A percentile compares a stretch with the other conserved stretches of the same genome.
These are phyloP conservation scores for Xylaria sp. DNA, from an alignment of 2,329 filamentous ascomycete genomes.

Conservation along the genomic window DNA sequence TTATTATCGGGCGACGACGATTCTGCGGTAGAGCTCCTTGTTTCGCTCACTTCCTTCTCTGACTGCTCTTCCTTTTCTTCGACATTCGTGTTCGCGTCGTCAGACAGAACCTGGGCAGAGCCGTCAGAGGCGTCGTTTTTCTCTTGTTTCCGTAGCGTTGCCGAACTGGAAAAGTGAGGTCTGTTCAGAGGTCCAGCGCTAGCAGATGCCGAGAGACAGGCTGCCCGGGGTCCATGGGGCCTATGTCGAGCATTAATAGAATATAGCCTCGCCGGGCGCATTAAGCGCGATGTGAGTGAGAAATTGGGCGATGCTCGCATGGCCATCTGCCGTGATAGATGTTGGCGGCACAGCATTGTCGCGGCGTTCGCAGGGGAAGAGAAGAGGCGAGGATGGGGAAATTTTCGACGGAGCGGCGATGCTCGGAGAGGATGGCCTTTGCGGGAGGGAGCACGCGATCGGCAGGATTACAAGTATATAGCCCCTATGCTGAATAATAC, in stretches of 20 bases:
- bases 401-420: constrained; percentile 37
- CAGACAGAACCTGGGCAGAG: constrained; percentile 60
- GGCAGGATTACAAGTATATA: constrained; percentile 5
- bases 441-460: constrained; percentile 7
- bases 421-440: constrained; percentile 23
- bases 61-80: constrained; percentile 58
- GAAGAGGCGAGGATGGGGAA: constrained; percentile 24
- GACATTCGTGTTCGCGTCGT: constrained; percentile 62
- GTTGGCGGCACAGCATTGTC: constrained; percentile 51
- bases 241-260: constrained; percentile 41
- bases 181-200: constrained; percentile 30
- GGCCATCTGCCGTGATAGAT: constrained; percentile 46
- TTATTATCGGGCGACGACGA: constrained; percentile 58
- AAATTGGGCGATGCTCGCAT: constrained; percentile 40
- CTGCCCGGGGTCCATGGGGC: constrained; percentile 36
- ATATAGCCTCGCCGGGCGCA: constrained; percentile 40
- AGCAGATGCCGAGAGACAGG: constrained; percentile 36
- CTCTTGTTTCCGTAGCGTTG: constrained; percentile 53
- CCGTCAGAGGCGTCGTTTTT: constrained; percentile 62
- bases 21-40: constrained; percentile 56
- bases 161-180: constrained; percentile 53
- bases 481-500: constrained; percentile 4
- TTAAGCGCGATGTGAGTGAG: constrained; percentile 38
- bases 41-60: constrained; percentile 59
- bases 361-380: constrained; percentile 2